Evolutionary conservation across 108 stramenopile species (phyloP), one percentile per base, ranked within the genome.

Genomic region (Epithemia pelagica): DNA sequence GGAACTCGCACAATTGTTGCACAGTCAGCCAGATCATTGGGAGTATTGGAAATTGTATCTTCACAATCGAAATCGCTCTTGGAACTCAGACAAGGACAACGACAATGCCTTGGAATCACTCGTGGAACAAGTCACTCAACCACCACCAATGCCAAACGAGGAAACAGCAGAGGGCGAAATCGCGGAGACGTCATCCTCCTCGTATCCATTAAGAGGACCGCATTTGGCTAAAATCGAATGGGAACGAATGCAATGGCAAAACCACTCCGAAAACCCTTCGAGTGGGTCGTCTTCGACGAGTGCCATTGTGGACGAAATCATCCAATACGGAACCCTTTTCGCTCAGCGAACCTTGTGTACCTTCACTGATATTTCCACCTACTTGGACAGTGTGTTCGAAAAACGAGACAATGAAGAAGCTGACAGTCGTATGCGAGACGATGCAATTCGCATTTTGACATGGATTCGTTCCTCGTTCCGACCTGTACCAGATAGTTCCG

Each of bases 1-100:
- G 20, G 71, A 80, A 20, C 82, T 80, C 28, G 80, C 86, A 69
- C 30, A 63, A 26, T 76, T 88, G 23, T 32, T 92, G 21, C 30
- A 23, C 0, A 30, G 55, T 15, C 73, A 82, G 60, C 87, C 85
- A 2, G 90, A 88, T 67, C 76, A 92, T 37, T 92, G 88, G 88
- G 72, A 76, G 7, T 89, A 84, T 69, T 92, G 88, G 91, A 74
- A 80, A 55, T 73, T 70, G 7, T 69, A 87, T 65, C 26, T n/a
- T n/a, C n/a, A n/a, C n/a, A n/a, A n/a, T n/a, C n/a, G n/a, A n/a
- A n/a, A n/a, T n/a, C n/a, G n/a, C n/a, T n/a, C n/a, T n/a, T n/a
- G n/a, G n/a, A n/a, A n/a, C n/a, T n/a, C n/a, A n/a, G n/a, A n/a
- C n/a, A n/a, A n/a, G 83, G 2, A 68, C 37, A 46, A 78, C 15